Conservation (phyloP, 768 basidiomycete species). For the Boletus fagicola region DNA sequence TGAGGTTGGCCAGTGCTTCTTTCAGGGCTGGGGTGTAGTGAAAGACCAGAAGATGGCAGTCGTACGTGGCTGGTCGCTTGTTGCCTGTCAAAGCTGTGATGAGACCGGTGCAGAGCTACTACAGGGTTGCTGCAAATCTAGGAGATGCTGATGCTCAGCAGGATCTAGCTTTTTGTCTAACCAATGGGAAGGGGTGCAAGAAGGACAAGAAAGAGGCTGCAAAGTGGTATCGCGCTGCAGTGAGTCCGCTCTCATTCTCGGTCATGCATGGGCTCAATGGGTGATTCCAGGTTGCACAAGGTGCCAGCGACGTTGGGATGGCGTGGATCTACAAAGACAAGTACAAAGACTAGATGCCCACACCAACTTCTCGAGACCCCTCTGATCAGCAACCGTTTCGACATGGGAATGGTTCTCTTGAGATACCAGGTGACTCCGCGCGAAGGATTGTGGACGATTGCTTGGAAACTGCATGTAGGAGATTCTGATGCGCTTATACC, state of each 20-base stretch:
- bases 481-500: constrained; percentile 20
- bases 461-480: constrained; percentile 5
- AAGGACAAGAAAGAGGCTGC: constrained; percentile 85
- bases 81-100: background rate
- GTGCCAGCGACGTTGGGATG: constrained; percentile 76
- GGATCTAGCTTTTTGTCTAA: constrained; percentile 81
- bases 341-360: constrained; percentile 35
- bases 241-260: constrained; percentile 34
- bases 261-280: constrained; percentile 1
- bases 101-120: constrained; percentile 61
- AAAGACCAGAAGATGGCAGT: constrained; percentile 91
- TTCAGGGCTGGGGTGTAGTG: constrained; percentile 85
- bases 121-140: constrained; percentile 75
- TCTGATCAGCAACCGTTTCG: background rate
- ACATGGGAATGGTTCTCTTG: constrained; percentile 2
- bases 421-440: constrained; percentile 10
- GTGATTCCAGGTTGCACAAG: constrained; percentile 54
- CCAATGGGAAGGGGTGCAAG: constrained; percentile 87
- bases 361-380: background rate
- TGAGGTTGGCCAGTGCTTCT: constrained; percentile 91
- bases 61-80: constrained; percentile 41
- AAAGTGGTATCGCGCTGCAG: constrained; percentile 87
- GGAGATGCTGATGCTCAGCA: constrained; percentile 87
- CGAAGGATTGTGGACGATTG: constrained; percentile 8
- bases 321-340: constrained; percentile 94